Evolutionary conservation across 257 asterid species (phyloP), one percentile per base, ranked within the genome.

Genomic region (Jacaranda copaia): DNA sequence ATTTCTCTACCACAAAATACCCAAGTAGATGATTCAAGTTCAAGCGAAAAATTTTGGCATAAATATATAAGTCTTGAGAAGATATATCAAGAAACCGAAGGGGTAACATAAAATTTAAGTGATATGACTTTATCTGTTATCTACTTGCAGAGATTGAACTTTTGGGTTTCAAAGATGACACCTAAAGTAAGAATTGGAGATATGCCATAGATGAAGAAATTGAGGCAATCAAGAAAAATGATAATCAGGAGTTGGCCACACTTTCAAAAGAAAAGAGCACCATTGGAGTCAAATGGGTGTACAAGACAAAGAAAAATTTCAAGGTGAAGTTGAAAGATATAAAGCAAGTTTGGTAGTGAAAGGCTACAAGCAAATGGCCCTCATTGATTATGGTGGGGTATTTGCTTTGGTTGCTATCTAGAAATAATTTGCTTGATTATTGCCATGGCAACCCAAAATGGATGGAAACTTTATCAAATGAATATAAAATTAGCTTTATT

Each of bases 211-310:
- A 40, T 40, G 45, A 40, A 40, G 45, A 40, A 40, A 40, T 61
- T 5, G 35, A 61, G 1, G 43, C 8, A 7, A 39, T 40, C 0
- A 67, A 67, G 4, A 67, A 67, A 38, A 67, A 67, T 67, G 72
- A 67, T 10, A 18, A 20, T 12, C 43, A n/a, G 16, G 18, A 68
- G 15, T 9, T 15, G 6, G 36, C 10, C 4, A 6, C 72, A 42
- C 12, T 66, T 3, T 57, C 56, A 7, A 18, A 42, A 66, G 38
- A 11, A 46, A 39, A 45, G 48, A 48, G n/a, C 20, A 68, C 45
- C 12, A 68, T 48, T 48, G 73, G 12, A 11, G 60, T 67, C n/a
- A 68, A 48, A 13, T 68, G 58, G 72, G 72, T 67, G 39, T 67
- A 42, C 40, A 67, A 67, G 9, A 53, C 52, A 35, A 70, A 53